Conservation (phyloP, 306 rosid species). For the Prunus padus region DNA sequence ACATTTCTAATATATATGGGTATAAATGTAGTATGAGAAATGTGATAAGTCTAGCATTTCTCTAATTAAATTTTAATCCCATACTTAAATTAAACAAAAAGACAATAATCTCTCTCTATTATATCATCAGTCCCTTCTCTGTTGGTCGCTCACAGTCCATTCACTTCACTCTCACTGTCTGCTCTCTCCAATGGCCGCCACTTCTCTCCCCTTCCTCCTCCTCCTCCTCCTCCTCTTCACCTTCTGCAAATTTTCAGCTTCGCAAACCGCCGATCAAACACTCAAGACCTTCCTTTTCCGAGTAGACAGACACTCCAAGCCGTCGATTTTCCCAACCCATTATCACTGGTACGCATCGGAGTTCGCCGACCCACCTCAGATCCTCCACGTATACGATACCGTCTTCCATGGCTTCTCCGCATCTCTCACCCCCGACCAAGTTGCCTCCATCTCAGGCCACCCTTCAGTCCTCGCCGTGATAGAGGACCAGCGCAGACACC, state of each 20-base stretch:
- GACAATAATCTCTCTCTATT: conserved; percentile 23
- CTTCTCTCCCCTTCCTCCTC: conserved; percentile 16
- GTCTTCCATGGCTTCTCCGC: conserved; percentile 95
- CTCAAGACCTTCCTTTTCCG: conserved; percentile 68
- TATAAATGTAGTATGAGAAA: no score
- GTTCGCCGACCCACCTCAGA: conserved; percentile 49
- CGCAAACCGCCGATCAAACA: conserved; percentile 15
- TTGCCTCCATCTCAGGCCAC: conserved; percentile 34
- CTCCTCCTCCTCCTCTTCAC: conserved; percentile 24
- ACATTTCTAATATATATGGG: no score
- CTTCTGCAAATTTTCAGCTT: conserved; percentile 16
- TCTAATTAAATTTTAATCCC: background rate
- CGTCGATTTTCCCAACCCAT: conserved; percentile 73
- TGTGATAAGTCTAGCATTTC: no score
- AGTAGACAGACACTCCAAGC: conserved; percentile 56
- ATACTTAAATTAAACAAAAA: background rate
- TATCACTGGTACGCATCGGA: conserved; percentile 80
- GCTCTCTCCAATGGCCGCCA: conserved; percentile 28
- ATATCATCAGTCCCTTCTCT: background rate
- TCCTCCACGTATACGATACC: conserved; percentile 71
- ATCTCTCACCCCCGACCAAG: conserved; percentile 43
- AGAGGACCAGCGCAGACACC: conserved; percentile 67
- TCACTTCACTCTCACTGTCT: conserved; percentile 17
- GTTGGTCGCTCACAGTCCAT: background rate
- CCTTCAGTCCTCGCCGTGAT: conserved; percentile 71